Evolutionary conservation across 2,329 filamentous ascomycete genomes (phyloP).

Genomic region (Cucurbitaria berberidis): DNA sequence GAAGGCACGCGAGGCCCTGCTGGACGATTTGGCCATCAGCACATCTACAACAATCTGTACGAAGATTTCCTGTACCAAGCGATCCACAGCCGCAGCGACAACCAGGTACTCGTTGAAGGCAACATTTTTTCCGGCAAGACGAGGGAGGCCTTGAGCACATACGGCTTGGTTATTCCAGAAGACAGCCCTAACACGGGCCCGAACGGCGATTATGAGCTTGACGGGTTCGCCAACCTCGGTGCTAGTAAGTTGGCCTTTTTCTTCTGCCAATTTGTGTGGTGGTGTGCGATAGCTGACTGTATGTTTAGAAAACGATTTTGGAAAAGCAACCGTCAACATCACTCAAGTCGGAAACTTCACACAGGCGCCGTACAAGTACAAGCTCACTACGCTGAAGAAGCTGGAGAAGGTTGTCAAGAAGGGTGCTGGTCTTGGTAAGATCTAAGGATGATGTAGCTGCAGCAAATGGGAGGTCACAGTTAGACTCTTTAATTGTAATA

Average conservation of each 20-base stretch:
- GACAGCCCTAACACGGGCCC: conserved; percentile 62
- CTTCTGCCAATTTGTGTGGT: too few species aligned
- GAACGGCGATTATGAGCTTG: conserved; percentile 61
- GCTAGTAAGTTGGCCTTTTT: conserved; percentile 51
- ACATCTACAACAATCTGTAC: conserved; percentile 63
- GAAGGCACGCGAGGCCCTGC: conserved; percentile 68
- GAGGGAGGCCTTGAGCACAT: conserved; percentile 59
- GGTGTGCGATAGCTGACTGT: conserved; percentile 3
- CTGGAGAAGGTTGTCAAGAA: conserved; percentile 52
- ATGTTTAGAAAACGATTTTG: conserved; percentile 56
- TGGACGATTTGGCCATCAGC: conserved; percentile 70
- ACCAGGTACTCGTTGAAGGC: conserved; percentile 54
- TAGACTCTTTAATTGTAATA: neutral
- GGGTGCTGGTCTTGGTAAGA: conserved; percentile 56
- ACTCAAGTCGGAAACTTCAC: conserved; percentile 59
- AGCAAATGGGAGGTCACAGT: too few species aligned
- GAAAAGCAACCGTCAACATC: conserved; percentile 57
- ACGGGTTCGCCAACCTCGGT: conserved; percentile 62
- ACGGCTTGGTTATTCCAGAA: conserved; percentile 62
- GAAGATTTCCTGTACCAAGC: conserved; percentile 48
- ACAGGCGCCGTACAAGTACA: conserved; percentile 57
- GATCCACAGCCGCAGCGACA: conserved; percentile 54
- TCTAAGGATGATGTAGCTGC: conserved; percentile 18
- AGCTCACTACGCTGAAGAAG: conserved; percentile 54
- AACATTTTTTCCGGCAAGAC: conserved; percentile 58